Conservation (phyloP, 306 rosid genomes). For the Ziziphus jujuba region DNA sequence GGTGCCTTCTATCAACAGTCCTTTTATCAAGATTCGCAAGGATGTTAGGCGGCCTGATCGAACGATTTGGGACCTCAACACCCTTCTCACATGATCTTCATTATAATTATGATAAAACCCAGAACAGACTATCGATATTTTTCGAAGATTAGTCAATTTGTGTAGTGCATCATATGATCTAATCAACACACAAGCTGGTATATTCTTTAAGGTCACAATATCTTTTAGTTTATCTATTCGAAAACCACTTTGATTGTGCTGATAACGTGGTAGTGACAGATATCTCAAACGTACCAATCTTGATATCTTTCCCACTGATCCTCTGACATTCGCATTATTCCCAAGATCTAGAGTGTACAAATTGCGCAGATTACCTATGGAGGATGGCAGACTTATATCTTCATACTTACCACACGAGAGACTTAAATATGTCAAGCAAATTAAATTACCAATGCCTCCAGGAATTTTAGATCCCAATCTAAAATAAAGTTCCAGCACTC, state of each 20-base stretch:
- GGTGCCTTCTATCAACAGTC: too few relatives aligned
- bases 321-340: background rate
- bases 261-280: background rate
- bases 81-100: too few relatives aligned
- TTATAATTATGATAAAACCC: too few relatives aligned
- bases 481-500: slow-evolving; percentile 35
- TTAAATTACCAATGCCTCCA: too few relatives aligned
- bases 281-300: background rate
- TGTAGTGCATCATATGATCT: too few relatives aligned
- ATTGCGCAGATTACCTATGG: slow-evolving; percentile 41
- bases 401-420: slow-evolving; percentile 26
- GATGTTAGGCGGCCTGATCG: too few relatives aligned
- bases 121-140: too few relatives aligned
- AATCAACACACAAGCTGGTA: too few relatives aligned
- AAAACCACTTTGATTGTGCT: background rate
- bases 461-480: slow-evolving; percentile 25
- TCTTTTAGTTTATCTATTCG: background rate
- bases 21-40: too few relatives aligned
- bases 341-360: slow-evolving; percentile 40
- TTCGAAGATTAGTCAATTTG: too few relatives aligned
- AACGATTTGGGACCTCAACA: too few relatives aligned
- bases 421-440: slow-evolving; percentile 47
- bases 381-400: slow-evolving; percentile 24
- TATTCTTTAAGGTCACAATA: background rate
- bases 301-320: background rate